These are phyloP conservation scores for Dictyostelium brefeldianum DNA, from an alignment of 78 protist genomes.

Conservation along the genomic window DNA sequence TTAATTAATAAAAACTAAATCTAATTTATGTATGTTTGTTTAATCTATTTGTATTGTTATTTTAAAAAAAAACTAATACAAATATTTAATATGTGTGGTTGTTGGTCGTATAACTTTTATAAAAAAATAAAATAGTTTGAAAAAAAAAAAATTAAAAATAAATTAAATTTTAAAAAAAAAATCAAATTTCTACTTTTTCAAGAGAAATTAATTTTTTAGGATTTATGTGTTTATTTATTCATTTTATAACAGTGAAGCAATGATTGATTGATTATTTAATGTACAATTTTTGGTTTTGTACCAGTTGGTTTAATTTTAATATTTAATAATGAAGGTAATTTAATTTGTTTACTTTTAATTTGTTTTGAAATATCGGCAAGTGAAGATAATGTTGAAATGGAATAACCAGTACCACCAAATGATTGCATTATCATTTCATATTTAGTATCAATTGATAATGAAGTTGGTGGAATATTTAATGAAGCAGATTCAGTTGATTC, in stretches of 20 bases:
- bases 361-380: background rate
- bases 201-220: background rate
- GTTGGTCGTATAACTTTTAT: too few species aligned
- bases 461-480: conserved; percentile 1
- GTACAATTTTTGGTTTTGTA: conserved; percentile 59
- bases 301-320: conserved; percentile 72
- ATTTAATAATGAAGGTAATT: conserved; percentile 44
- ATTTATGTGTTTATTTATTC: too few species aligned
- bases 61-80: too few species aligned
- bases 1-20: too few species aligned
- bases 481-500: background rate
- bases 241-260: too few species aligned
- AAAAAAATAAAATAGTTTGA: conserved; percentile 1
- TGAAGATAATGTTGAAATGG: conserved; percentile 1
- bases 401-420: conserved; percentile 76
- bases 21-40: too few species aligned
- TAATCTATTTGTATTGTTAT: too few species aligned
- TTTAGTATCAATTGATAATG: background rate
- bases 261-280: background rate
- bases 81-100: too few species aligned
- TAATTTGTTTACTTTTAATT: background rate
- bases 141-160: background rate
- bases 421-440: conserved; percentile 50
- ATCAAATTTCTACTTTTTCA: background rate
- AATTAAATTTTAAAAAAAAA: background rate